Base-by-base conservation (phyloP, 768 basidiomycete genomes). In the Termitomyces sp. region DNA sequence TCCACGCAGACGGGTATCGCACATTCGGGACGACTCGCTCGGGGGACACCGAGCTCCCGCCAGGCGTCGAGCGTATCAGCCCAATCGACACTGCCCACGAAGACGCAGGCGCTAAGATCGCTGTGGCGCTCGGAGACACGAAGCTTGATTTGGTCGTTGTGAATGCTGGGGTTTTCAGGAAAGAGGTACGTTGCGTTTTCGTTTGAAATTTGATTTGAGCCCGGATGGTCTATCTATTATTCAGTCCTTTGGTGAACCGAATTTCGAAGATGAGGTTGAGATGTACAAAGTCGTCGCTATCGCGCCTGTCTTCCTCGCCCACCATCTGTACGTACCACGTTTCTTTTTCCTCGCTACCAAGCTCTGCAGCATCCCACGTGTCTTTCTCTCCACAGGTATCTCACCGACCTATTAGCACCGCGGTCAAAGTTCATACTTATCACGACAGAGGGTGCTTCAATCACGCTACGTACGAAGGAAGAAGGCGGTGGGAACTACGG, bases 401-500 rank as follows among this genome's bases (percentile, higher is more conserved):
- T 66, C 20, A 57, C 68, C 6, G 56, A 66, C 33, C 54, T 61
- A 5, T 63, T 78, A 24, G 57, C 70, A 0, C 64, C 66, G 0
- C 55, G 63, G 13, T 73, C 76, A 0, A 78, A 78, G 59, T 66
- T 80, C 57, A 65, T 79, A 33, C 67, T 80, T 4, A 70, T 81
- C 24, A 78, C 77, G 2, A 76, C 78, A 3, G 80, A 81, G 69
- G 78, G 74, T 7, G 80, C 78, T 0, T 78, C 78, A 3, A 75
- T 79, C 57, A 65, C 64, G 33, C 68, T 80, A 13, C 68, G 79
- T 6, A 79, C 78, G 0, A 65, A 68, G 61, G 71, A 70, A 42
- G 79, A 81, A 69, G 78, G 78, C 36, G 78, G 78, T 1, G 76
- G 77, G 13, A 81, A 78, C 65, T 80, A 75, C 58, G 79, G 76